Evolutionary conservation across 495 filamentous ascomycete genomes (phyloP).

Genomic region (Talaromyces nanjingensis): DNA sequence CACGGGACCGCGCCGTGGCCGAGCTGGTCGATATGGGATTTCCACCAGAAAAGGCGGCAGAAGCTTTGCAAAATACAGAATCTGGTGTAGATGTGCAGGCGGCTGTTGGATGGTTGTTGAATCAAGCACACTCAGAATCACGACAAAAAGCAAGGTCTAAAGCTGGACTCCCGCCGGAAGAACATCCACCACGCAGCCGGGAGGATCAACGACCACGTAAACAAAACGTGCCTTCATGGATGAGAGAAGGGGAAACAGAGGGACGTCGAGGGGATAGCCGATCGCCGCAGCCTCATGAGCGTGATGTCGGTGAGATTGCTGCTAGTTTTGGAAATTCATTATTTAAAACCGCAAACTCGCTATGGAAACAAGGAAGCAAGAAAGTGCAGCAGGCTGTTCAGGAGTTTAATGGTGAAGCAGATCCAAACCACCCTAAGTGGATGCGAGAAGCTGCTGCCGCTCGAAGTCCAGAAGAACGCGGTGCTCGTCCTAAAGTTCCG

Average conservation of each 20-base stretch:
- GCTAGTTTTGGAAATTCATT: constrained; percentile 75
- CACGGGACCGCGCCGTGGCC: constrained; percentile 74
- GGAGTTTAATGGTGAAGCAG: constrained; percentile 77
- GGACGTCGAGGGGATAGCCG: constrained; percentile 36
- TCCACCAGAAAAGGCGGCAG: constrained; percentile 65
- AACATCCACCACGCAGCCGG: constrained; percentile 8
- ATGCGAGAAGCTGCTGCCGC: constrained; percentile 63
- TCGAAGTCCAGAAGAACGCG: constrained; percentile 19
- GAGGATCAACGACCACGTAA: constrained; percentile 34
- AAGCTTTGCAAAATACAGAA: constrained; percentile 71
- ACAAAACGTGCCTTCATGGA: constrained; percentile 38
- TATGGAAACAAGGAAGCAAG: constrained; percentile 93
- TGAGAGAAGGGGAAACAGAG: constrained; percentile 22
- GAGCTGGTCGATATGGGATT: constrained; percentile 97
- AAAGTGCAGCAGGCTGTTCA: constrained; percentile 91
- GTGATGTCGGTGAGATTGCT: constrained; percentile 72
- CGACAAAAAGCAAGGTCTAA: constrained; percentile 45
- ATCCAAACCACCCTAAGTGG: constrained; percentile 87
- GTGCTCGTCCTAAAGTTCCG: constrained; percentile 8
- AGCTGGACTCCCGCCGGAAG: not conserved
- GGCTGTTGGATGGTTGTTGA: constrained; percentile 83
- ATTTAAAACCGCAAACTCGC: constrained; percentile 84
- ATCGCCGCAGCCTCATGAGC: constrained; percentile 56
- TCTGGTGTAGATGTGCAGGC: constrained; percentile 76
- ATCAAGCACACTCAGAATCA: constrained; percentile 76